These are phyloP conservation scores for Quercus rubra DNA, from an alignment of 306 rosid genomes.

Conservation along the genomic window DNA sequence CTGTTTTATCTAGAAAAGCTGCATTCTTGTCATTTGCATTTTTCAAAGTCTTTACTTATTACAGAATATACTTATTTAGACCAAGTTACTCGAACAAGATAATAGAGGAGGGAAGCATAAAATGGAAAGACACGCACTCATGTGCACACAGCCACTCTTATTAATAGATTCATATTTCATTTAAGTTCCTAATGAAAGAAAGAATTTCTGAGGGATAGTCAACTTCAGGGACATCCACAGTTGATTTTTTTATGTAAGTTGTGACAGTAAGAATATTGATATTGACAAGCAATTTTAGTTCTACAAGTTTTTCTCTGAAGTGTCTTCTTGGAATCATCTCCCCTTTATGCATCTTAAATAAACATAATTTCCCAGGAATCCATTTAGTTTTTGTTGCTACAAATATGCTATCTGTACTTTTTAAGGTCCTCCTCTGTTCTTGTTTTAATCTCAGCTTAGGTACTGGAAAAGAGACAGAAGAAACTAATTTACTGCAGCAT, in stretches of 20 bases:
- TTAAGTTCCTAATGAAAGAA: neutral
- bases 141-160: no score
- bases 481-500: slow-evolving; percentile 80
- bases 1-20: neutral
- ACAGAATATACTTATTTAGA: no score
- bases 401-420: slow-evolving; percentile 19
- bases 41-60: no score
- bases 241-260: neutral
- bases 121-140: no score
- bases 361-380: neutral
- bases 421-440: slow-evolving; percentile 30
- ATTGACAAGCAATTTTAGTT: neutral
- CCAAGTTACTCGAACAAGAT: no score
- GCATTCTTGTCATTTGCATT: no score
- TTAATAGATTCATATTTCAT: neutral
- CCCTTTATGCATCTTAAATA: neutral
- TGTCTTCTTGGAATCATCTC: neutral
- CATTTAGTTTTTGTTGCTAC: slow-evolving; percentile 3
- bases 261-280: neutral
- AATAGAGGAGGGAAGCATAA: no score
- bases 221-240: neutral
- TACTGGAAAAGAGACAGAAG: slow-evolving; percentile 97
- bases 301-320: neutral
- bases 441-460: slow-evolving; percentile 84
- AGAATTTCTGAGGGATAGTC: neutral